A percentile compares a stretch with the other conserved stretches of the same genome.
Conservation (phyloP, 345 rosid species). For the Eucalyptus melliodora region DNA sequence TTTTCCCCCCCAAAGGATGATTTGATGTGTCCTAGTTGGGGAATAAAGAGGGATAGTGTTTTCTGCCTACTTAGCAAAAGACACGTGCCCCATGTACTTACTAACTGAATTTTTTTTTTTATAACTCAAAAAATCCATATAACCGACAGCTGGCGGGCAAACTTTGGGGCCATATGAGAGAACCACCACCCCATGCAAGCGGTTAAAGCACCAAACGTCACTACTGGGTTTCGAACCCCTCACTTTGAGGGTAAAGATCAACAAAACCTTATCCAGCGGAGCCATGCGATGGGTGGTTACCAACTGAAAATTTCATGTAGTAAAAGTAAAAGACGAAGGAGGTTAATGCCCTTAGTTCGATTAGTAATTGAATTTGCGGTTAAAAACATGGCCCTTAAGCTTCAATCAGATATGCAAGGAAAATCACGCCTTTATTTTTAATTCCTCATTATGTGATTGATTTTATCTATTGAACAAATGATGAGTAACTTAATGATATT, state of each 20-base stretch:
- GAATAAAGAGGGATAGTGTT: not conserved
- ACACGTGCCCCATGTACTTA: not conserved
- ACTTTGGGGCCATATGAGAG: fast-evolving
- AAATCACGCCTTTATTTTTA: not conserved
- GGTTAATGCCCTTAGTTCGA: not conserved
- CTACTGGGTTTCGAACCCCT: too few relatives aligned
- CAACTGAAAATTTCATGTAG: not conserved
- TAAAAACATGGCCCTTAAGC: not conserved
- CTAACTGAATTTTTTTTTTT: not conserved
- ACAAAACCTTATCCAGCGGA: too few relatives aligned
- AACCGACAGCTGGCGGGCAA: fast-evolving
- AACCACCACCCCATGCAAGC: too few relatives aligned
- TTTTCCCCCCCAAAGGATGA: not conserved
- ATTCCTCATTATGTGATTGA: not conserved
- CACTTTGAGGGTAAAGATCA: too few relatives aligned
- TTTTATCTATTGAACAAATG: not conserved
- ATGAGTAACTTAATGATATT: not conserved
- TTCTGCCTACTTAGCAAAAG: not conserved
- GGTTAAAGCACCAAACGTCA: too few relatives aligned
- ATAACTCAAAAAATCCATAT: fast-evolving
- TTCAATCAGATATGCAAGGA: not conserved
- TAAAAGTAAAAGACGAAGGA: not conserved
- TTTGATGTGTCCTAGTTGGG: not conserved
- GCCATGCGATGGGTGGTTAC: too few relatives aligned
- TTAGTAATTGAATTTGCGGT: not conserved